phyloP scores from a whole-genome alignment of 2,329 filamentous ascomycete genomes.

The Verticillium nubilum region DNA sequence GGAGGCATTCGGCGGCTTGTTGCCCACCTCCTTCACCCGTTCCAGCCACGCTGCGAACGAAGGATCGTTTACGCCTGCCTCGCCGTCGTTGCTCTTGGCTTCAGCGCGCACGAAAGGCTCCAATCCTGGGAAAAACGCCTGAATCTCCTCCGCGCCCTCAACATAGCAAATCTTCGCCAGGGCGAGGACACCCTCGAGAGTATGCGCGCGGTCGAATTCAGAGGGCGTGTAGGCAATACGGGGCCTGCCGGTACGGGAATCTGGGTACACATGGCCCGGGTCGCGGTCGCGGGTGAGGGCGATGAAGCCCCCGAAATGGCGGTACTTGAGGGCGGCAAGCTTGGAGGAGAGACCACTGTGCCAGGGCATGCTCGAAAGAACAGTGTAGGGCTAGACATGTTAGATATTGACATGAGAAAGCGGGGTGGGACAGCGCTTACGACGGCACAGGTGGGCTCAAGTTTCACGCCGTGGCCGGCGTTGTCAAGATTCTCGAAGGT shows the following conservation, averaged over 20 bases:
- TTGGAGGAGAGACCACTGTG: slow-evolving; percentile 66
- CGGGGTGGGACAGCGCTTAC: slow-evolving; percentile 26
- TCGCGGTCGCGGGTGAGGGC: slow-evolving; percentile 71
- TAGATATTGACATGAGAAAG: slow-evolving; percentile 8
- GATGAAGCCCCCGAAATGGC: slow-evolving; percentile 68
- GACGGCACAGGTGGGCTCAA: slow-evolving; percentile 71
- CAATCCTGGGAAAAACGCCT: slow-evolving; percentile 56
- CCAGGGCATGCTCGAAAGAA: slow-evolving; percentile 62
- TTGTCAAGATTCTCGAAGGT: slow-evolving; percentile 79
- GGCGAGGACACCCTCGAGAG: slow-evolving; percentile 66
- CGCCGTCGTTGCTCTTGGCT: slow-evolving; percentile 9
- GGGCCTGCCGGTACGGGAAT: slow-evolving; percentile 59
- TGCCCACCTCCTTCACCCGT: slow-evolving; percentile 40
- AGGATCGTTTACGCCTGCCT: slow-evolving; percentile 43
- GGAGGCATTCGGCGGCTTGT: slow-evolving; percentile 42
- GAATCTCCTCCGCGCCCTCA: slow-evolving; percentile 75
- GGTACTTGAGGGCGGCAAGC: slow-evolving; percentile 60
- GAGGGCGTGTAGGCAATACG: slow-evolving; percentile 67
- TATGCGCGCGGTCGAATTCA: slow-evolving; percentile 64
- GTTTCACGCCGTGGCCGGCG: slow-evolving; percentile 73
- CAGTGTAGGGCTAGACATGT: slow-evolving; percentile 51
- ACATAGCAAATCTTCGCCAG: slow-evolving; percentile 73
- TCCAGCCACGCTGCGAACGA: slow-evolving; percentile 58
- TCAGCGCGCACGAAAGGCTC: slow-evolving; percentile 50
- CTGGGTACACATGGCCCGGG: slow-evolving; percentile 66